A percentile compares a stretch with the other conserved stretches of the same genome.
Evolutionary conservation across 108 stramenopile species (phyloP).

Genomic region (Cyclostephanos invisitatus): DNA sequence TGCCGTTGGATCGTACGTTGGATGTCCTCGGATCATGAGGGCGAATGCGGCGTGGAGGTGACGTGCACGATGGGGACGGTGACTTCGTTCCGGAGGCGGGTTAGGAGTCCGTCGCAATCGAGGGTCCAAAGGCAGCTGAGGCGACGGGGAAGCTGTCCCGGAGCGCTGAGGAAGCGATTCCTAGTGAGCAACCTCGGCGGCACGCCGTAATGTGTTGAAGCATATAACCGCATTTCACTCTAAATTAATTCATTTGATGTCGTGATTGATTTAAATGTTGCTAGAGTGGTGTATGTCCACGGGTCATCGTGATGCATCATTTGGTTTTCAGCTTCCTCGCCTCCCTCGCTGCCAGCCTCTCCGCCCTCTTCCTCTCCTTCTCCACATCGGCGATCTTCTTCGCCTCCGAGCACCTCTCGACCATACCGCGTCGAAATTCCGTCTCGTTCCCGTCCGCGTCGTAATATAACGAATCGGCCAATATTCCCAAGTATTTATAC

Average conservation of each 20-base stretch:
- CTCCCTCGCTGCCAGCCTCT: conserved; percentile 22
- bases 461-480: conserved; percentile 58
- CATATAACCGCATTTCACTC: background rate
- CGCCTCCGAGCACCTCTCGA: conserved; percentile 29
- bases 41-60: conserved; percentile 29
- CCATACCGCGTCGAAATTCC: conserved; percentile 30
- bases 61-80: background rate
- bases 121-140: too few relatives aligned
- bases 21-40: conserved; percentile 10
- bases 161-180: background rate
- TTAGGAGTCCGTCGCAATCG: background rate
- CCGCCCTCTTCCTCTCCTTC: conserved; percentile 31
- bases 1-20: background rate
- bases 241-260: background rate
- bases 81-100: background rate
- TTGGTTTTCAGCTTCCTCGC: conserved; percentile 13
- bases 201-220: background rate
- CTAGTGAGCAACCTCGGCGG: background rate
- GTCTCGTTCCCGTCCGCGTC: conserved; percentile 55
- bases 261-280: too few relatives aligned
- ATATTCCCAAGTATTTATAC: conserved; percentile 59
- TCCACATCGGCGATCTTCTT: conserved; percentile 29
- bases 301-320: too few relatives aligned
- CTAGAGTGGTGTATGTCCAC: background rate
- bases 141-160: background rate